Evolutionary conservation across 352 stramenopile genomes (phyloP), one percentile per base, ranked within the genome.

Genomic region (Blastocystis hominis): DNA sequence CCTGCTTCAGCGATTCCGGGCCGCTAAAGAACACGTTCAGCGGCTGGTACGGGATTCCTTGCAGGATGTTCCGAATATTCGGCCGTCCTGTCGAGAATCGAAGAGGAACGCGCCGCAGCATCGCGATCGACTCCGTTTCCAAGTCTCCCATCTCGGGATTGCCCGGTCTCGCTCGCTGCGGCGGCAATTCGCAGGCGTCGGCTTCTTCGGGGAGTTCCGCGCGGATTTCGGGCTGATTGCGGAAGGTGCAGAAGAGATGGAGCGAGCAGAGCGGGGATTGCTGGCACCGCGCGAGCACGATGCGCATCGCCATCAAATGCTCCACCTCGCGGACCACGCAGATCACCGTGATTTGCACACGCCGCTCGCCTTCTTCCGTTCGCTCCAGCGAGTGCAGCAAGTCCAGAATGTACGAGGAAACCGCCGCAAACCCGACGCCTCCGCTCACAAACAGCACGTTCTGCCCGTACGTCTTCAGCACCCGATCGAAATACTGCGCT

Each of bases 391-490:
- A 15, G n/a, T 80, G 38, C 9, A 80, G 17, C 70, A 56, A 54
- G 38, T 80, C 70, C 42, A 62, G 30, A 7, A 80, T 40, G 42
- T 80, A 80, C 9, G 70, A 80, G 20, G 50, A 30, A 38, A 80
- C 62, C 0, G 40, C 70, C 5, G 70, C 70, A n/a, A 80, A 61
- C 20, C 70, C 70, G 24, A 56, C 42, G 3, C 70, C 70, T 66
- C 70, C 70, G 17, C 36, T 47, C 7, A 64, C 70, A 63, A 80
- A 63, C 70, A 80, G 42, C 46, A 64, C 70, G 55, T 80, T 80
- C 3, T 42, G 20, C 20, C 46, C 44, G 42, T 80, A 80, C 34
- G 42, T 64, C 3, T 63, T 6, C n/a, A 38, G 46, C 6, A 80
- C 47, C 30, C 46, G 24, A 15, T 40, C 30, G 5, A 46, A 9